These are phyloP conservation scores for Suhomyces anneliseae DNA, from an alignment of 1,139 yeast species.

Conservation along the genomic window DNA sequence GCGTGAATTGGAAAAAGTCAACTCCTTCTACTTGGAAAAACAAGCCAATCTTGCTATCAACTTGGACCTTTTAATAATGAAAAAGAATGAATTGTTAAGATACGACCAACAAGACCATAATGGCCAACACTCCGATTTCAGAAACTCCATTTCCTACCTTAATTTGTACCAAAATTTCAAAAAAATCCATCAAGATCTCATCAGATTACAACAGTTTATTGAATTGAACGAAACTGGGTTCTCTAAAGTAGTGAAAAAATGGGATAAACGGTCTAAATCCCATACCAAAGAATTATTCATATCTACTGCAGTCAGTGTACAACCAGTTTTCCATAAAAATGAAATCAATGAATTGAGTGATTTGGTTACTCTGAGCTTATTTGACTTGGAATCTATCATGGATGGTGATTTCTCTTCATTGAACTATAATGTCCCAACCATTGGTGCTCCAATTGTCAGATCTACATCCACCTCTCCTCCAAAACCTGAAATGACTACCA, in stretches of 20 bases:
- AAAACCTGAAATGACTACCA: constrained; percentile 2
- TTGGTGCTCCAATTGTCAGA: neutral
- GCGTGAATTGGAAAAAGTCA: constrained; percentile 92
- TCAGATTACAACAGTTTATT: constrained; percentile 86
- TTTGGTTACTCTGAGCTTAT: constrained; percentile 67
- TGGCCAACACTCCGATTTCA: constrained; percentile 29
- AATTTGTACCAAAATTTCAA: constrained; percentile 82
- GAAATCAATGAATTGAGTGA: constrained; percentile 87
- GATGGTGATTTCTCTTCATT: constrained; percentile 65
- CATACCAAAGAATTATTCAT: constrained; percentile 91
- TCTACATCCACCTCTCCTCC: constrained; percentile 2
- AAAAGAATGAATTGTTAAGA: constrained; percentile 57
- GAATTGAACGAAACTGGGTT: constrained; percentile 95
- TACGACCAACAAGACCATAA: constrained; percentile 17
- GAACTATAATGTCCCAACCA: constrained; percentile 12
- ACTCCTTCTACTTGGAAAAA: constrained; percentile 82
- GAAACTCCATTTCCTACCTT: constrained; percentile 45
- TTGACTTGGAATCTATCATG: constrained; percentile 83
- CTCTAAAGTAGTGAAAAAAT: constrained; percentile 89
- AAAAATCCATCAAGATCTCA: constrained; percentile 84
- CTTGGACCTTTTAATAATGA: constrained; percentile 71
- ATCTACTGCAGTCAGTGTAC: constrained; percentile 91
- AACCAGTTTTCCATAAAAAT: constrained; percentile 91
- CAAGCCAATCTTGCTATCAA: constrained; percentile 83
- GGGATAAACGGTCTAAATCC: constrained; percentile 96